phyloP scores from a whole-genome alignment of 257 asterid species.

The Apocynum venetum region DNA sequence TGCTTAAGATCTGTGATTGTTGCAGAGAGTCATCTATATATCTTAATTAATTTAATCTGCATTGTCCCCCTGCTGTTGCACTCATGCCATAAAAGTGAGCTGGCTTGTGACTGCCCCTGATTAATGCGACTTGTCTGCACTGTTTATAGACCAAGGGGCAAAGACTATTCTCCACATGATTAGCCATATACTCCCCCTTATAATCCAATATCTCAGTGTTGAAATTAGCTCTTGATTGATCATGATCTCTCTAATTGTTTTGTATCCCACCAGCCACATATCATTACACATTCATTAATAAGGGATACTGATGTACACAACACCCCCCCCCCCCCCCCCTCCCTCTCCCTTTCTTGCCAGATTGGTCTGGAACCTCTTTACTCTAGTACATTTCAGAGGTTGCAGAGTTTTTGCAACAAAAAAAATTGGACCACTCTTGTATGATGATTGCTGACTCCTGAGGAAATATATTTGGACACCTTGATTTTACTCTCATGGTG shows the following conservation, averaged over 20 bases:
- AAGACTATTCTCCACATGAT: conserved; percentile 16
- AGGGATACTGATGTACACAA: conserved; percentile 1
- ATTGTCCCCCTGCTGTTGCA: conserved; percentile 25
- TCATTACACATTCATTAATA: conserved; percentile 12
- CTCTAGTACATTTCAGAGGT: neutral
- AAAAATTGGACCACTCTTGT: neutral
- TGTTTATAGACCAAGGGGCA: conserved; percentile 19
- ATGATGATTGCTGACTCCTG: neutral
- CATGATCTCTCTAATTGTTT: neutral
- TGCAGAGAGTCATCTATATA: neutral
- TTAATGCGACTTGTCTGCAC: conserved; percentile 32
- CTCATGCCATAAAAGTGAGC: conserved; percentile 29
- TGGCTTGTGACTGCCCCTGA: conserved; percentile 29
- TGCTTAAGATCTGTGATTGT: conserved; percentile 18
- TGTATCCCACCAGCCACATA: conserved; percentile 10
- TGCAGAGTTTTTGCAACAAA: conserved; percentile 2
- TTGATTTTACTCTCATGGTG: neutral
- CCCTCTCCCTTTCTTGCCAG: neutral
- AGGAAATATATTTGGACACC: neutral
- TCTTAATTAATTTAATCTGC: conserved; percentile 12
- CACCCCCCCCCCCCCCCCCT: neutral
- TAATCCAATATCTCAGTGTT: conserved; percentile 4
- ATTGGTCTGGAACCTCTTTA: conserved; percentile 7
- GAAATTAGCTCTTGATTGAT: neutral
- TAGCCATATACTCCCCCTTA: neutral